Evolutionary conservation across 768 basidiomycete genomes (phyloP).

Genomic region (Lactarius pseudohatsudake): DNA sequence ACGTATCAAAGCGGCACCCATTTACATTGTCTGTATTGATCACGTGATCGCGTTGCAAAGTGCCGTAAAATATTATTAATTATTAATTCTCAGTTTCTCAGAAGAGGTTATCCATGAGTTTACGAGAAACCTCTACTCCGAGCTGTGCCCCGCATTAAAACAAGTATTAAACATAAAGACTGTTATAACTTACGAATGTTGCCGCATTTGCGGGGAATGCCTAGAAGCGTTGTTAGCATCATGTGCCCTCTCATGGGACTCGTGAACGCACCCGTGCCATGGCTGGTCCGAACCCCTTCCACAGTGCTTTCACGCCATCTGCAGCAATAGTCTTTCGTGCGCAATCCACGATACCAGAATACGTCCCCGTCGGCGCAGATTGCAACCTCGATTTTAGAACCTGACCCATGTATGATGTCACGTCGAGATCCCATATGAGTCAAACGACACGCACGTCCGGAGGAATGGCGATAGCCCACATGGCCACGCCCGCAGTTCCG

Average conservation of each 20-base stretch:
- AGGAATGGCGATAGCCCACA: conserved; percentile 98
- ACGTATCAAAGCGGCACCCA: conserved; percentile 4
- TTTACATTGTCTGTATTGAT: not conserved
- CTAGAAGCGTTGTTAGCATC: conserved; percentile 38
- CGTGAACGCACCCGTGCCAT: conserved; percentile 77
- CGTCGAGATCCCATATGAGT: not conserved
- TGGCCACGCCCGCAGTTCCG: conserved; percentile 92
- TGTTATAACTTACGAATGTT: conserved; percentile 64
- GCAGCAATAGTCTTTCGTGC: conserved; percentile 85
- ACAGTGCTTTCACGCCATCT: conserved; percentile 85
- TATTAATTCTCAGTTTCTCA: conserved; percentile 34
- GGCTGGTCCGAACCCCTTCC: conserved; percentile 97
- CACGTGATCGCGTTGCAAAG: conserved; percentile 20
- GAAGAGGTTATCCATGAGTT: conserved; percentile 71
- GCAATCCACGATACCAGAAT: conserved; percentile 92
- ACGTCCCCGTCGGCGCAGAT: conserved; percentile 96
- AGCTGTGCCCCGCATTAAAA: conserved; percentile 49
- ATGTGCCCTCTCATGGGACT: not conserved
- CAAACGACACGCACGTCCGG: conserved; percentile 70
- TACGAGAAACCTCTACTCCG: conserved; percentile 89
- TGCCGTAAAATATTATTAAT: not conserved
- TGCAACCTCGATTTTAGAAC: conserved; percentile 95
- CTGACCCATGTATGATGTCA: conserved; percentile 41
- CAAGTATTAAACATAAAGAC: not conserved
- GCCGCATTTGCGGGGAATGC: conserved; percentile 98